Conservation (phyloP, 768 basidiomycete genomes). For the Fibroporia radiculosa region DNA sequence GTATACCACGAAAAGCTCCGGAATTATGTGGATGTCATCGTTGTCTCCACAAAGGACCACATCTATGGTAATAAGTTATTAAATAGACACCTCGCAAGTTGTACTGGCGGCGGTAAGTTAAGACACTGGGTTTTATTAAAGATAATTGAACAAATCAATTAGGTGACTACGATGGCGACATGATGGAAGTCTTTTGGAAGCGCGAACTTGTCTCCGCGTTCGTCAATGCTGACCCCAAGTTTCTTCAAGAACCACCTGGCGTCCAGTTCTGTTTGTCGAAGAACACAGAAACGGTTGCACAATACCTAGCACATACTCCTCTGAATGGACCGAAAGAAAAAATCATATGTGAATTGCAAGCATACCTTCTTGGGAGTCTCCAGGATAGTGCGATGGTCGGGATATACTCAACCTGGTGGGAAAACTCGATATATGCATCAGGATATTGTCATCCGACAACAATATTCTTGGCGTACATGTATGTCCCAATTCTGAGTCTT, state of each 20-base stretch:
- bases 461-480: conserved; percentile 48
- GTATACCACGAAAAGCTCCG: conserved; percentile 44
- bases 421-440: conserved; percentile 40
- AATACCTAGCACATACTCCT: conserved; percentile 30
- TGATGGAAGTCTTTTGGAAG: conserved; percentile 51
- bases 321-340: conserved; percentile 13
- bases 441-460: conserved; percentile 47
- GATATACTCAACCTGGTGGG: conserved; percentile 45
- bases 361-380: conserved; percentile 42
- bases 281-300: conserved; percentile 35
- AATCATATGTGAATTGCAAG: conserved; percentile 35
- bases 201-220: conserved; percentile 47
- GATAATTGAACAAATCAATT: background rate
- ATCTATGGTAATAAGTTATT: conserved; percentile 12
- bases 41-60: conserved; percentile 25
- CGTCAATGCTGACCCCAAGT: conserved; percentile 38
- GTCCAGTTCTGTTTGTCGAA: conserved; percentile 34
- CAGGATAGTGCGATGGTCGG: conserved; percentile 40
- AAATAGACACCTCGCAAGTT: conserved; percentile 45
- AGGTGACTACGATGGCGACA: conserved; percentile 74
- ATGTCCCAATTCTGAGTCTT: too few relatives aligned
- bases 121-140: background rate
- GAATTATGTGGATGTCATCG: conserved; percentile 49
- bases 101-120: conserved; percentile 51
- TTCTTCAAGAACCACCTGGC: conserved; percentile 38